A percentile compares a stretch with the other conserved stretches of the same genome.
Evolutionary conservation across 192 early-diverging fungal genomes (phyloP).

Genomic region (Endogone sp.): DNA sequence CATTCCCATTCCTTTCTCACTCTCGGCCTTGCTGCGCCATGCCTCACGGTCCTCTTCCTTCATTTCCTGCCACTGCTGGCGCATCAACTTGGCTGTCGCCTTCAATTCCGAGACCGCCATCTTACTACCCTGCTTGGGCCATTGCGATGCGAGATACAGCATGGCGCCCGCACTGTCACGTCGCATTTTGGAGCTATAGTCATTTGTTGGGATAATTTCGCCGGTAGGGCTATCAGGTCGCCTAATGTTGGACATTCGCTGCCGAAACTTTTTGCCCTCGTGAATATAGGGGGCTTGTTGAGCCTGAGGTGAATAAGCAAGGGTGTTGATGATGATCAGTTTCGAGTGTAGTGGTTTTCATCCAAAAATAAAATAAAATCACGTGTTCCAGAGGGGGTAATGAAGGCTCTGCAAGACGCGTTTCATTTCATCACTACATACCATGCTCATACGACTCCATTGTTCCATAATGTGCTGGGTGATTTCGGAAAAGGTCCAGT

Average conservation of each 20-base stretch:
- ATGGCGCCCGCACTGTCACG: neutral
- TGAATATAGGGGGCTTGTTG: neutral
- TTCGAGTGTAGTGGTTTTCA: neutral
- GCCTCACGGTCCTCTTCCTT: neutral
- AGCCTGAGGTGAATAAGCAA: neutral
- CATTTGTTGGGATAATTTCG: neutral
- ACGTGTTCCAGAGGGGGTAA: too few species aligned
- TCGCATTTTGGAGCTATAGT: neutral
- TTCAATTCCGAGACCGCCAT: neutral
- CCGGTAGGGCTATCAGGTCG: neutral
- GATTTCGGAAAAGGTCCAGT: neutral
- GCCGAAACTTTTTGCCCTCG: neutral
- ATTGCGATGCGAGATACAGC: neutral
- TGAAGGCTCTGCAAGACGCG: too few species aligned
- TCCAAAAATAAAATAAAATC: too few species aligned
- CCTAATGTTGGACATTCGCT: neutral
- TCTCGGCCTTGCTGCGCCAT: neutral
- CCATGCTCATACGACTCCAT: neutral
- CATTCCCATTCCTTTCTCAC: neutral
- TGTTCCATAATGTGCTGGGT: neutral
- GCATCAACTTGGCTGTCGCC: neutral
- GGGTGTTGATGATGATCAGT: neutral
- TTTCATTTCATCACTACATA: too few species aligned
- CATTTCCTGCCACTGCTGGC: neutral
- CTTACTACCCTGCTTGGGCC: neutral